Evolutionary conservation across 306 rosid species (phyloP), one percentile per base, ranked within the genome.

Genomic region (Myrica gale): DNA sequence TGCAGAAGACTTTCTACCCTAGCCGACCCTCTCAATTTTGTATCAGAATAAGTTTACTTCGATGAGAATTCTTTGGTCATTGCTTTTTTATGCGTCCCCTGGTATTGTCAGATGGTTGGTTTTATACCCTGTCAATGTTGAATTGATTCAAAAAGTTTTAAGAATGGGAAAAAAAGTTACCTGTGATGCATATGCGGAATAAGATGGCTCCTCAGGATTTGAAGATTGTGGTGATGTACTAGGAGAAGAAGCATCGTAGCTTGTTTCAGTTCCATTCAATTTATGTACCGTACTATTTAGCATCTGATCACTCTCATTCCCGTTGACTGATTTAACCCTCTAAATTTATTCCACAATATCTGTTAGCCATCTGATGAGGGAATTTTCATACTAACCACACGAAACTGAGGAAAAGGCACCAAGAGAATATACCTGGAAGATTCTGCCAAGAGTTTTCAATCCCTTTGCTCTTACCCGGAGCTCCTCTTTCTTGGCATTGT

Each of bases 401-500:
- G 17, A 47, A 68, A 50, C 50, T 73, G 53, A 32, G 20, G 44
- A 13, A 75, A 48, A 77, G 51, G 9, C 53, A 41, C 46, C 71
- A 73, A 60, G 21, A 80, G 74, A 76, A 71, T 74, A 54, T 81
- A 95, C 98, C 98, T 92, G 98, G 84, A 95, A 92, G 74, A 95
- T 90, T 92, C 89, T 95, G 70, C 98, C 98, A 68, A 95, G 98
- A 53, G 95, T 88, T 85, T 95, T 95, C 88, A 95, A 84, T 63
- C 97, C 98, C 84, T 95, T 95, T 42, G 98, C 98, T 74, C 98
- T 93, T 45, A 90, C 97, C 16, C 93, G 97, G 71, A 92, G 90
- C 76, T 92, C 98, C 86, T 95, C 98, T 82, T 89, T 95, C 90
- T 80, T 95, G 80, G 79, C 88, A 78, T 48, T 85, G 85, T 63